Base-by-base conservation (phyloP, 129 eudicot genomes). In the Saussurea involucrata region DNA sequence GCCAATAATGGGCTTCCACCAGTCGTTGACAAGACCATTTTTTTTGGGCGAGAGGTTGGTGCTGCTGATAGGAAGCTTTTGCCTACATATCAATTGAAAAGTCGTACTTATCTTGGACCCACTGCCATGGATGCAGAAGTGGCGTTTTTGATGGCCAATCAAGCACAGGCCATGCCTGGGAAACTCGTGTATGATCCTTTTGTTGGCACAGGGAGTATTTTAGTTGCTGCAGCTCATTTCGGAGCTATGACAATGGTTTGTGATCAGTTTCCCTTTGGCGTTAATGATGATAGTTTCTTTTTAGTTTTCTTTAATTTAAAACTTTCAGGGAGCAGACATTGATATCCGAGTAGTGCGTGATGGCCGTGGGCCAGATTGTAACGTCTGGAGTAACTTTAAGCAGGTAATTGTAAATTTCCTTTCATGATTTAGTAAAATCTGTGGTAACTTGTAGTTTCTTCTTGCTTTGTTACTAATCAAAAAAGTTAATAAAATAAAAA, bases 91-190 rank as follows among this genome's bases (percentile, higher is more conserved):
- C 85, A 95, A 81, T 72, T 95, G 71, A 95, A 91, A 77, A 92
- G 94, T 75, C 97, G 98, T 37, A 89, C 65, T 44, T 95, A 95
- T 87, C 97, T 95, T 66, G 98, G 98, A 11, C 98, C 97, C 6
- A 95, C 97, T 58, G 98, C 98, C 76, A 95, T 95, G 98, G 98
- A 95, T 80, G 98, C 98, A 7, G 97, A 95, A 82, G 88, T 95
- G 85, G 98, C 98, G 29, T 95, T 95, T 76, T 81, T 95, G 85
- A 95, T 95, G 98, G 97, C 97, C 11, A 95, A 95, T 40, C 97
- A 89, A 83, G 98, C 96, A 27, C 92, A 92, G 7, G 91, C 87
- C 72, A 92, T 83, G 83, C 88, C 96, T 11, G 97, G 98, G 74
- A 95, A 87, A 74, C 89, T 89, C 78, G 97, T 91, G 12, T 95